phyloP scores from a whole-genome alignment of 139 green algal species.

The Chlamydomonas urium region DNA sequence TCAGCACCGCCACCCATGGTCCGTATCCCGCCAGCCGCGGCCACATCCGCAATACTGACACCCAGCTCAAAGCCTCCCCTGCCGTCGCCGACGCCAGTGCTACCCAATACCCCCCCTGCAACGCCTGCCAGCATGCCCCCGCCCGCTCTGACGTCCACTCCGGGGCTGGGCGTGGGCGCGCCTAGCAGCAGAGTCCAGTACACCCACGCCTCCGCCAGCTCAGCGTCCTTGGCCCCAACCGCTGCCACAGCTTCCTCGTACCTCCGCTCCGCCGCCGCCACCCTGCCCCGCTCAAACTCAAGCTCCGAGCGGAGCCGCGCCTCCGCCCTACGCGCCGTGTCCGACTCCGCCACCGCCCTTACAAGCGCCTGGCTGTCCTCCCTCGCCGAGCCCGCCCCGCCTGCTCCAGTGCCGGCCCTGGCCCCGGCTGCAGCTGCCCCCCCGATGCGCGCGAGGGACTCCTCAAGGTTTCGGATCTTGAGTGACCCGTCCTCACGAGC shows the following conservation, averaged over 20 bases:
- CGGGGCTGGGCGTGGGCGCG: not conserved
- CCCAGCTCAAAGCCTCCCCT: too few relatives aligned
- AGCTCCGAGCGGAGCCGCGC: not conserved
- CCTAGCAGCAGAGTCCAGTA: not conserved
- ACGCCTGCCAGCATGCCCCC: not conserved
- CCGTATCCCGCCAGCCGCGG: not conserved
- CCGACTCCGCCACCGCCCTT: constrained; percentile 10
- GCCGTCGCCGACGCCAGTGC: too few relatives aligned
- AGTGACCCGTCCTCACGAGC: constrained; percentile 40
- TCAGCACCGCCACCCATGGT: too few relatives aligned
- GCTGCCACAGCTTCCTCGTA: not conserved
- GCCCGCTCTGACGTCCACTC: too few relatives aligned
- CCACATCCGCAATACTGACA: too few relatives aligned
- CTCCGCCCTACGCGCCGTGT: constrained; percentile 20
- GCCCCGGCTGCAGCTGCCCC: not conserved
- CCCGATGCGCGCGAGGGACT: constrained; percentile 26
- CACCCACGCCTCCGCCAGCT: constrained; percentile 1
- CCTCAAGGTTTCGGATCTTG: constrained; percentile 40
- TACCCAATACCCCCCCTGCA: not conserved
- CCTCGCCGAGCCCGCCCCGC: not conserved
- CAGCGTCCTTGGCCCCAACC: constrained; percentile 1
- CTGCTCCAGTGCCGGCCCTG: not conserved
- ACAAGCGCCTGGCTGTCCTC: constrained; percentile 22
- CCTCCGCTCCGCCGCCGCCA: constrained; percentile 1
- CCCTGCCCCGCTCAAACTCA: not conserved